phyloP scores from a whole-genome alignment of 805 yeast genomes.

The Ogataea pini region DNA sequence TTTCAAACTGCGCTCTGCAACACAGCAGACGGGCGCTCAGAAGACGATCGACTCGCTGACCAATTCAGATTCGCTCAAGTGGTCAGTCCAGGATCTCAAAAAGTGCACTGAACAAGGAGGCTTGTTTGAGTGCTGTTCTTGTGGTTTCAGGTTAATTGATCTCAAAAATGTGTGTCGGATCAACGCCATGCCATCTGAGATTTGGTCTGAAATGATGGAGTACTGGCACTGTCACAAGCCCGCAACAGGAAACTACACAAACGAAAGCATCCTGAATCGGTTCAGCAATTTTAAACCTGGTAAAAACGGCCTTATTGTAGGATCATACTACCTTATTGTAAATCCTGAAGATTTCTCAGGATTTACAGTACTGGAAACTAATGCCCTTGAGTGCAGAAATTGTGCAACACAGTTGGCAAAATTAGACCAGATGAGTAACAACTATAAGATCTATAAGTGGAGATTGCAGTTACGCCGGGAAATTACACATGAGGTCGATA shows the following conservation, averaged over 20 bases:
- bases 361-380: conserved; percentile 1
- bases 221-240: conserved; percentile 98
- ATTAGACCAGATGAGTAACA: conserved; percentile 15
- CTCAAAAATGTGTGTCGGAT: conserved; percentile 39
- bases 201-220: conserved; percentile 95
- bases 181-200: conserved; percentile 81
- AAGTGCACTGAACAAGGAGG: not conserved
- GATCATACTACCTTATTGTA: conserved; percentile 54
- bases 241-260: conserved; percentile 20
- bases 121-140: conserved; percentile 21
- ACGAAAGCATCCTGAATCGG: conserved; percentile 28
- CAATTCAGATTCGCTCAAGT: conserved; percentile 24
- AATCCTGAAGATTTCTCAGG: conserved; percentile 27
- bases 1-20: not conserved
- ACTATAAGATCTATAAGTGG: conserved; percentile 59
- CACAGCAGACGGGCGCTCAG: conserved; percentile 3
- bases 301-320: conserved; percentile 47
- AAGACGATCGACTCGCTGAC: conserved; percentile 18
- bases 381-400: not conserved
- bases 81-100: conserved; percentile 26
- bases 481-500: conserved; percentile 26
- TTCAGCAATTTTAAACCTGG: conserved; percentile 49
- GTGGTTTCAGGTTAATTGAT: conserved; percentile 24
- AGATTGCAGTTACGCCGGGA: conserved; percentile 37
- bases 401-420: not conserved